Evolutionary conservation across 208 protist genomes (phyloP).

Genomic region (Eutreptiella sp.): DNA sequence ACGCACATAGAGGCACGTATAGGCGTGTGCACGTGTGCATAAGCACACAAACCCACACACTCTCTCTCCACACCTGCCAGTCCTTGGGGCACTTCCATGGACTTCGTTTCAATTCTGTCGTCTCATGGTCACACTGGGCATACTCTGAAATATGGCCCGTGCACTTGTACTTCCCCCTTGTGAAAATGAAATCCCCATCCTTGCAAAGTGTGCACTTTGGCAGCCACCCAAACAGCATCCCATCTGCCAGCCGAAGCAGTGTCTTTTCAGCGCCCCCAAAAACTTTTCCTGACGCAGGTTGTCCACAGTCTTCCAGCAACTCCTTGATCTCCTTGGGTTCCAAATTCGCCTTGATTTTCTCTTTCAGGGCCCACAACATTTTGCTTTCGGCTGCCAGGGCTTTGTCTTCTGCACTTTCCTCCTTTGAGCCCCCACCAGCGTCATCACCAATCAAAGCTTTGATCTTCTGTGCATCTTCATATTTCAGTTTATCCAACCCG

Average conservation of each 20-base stretch:
- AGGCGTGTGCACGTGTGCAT: too few relatives aligned
- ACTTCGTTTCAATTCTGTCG: too few relatives aligned
- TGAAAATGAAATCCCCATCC: constrained; percentile 3
- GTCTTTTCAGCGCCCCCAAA: background rate
- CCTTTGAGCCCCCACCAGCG: background rate
- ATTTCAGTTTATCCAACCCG: constrained; percentile 13
- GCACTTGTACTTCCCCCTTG: constrained; percentile 5
- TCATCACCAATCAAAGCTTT: constrained; percentile 1
- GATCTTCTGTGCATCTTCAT: constrained; percentile 11
- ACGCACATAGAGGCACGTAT: too few relatives aligned
- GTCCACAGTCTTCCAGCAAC: background rate
- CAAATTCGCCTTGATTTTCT: background rate
- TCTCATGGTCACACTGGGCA: too few relatives aligned
- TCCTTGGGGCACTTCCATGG: too few relatives aligned
- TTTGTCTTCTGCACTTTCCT: constrained; percentile 9
- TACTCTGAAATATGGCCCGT: too few relatives aligned
- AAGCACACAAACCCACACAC: too few relatives aligned
- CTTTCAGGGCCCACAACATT: constrained; percentile 7
- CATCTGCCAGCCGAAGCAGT: constrained; percentile 2
- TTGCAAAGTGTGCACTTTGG: constrained; percentile 1
- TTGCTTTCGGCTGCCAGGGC: background rate
- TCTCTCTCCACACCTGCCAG: too few relatives aligned
- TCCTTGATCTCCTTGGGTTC: constrained; percentile 6
- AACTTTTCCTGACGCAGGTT: background rate
- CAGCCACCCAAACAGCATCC: constrained; percentile 5